A percentile compares a stretch with the other conserved stretches of the same genome.
These are phyloP conservation scores for Pestalotiopsis sp. DNA, from an alignment of 2,329 filamentous ascomycete genomes.

Conservation along the genomic window DNA sequence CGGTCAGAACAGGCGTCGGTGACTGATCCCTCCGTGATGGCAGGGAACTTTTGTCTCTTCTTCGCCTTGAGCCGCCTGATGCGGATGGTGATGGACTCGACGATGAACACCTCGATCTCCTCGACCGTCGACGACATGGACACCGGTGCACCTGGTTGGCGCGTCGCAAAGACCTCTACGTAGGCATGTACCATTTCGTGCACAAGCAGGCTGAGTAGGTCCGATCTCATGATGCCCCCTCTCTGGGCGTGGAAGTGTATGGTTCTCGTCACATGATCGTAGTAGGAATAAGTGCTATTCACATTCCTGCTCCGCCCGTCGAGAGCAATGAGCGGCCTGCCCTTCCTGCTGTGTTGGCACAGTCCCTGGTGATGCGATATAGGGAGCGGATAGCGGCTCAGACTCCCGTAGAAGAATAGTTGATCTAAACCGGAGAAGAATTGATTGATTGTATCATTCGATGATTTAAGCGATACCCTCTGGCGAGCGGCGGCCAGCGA, in stretches of 20 bases:
- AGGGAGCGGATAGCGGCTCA: background rate
- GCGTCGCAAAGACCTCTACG: background rate
- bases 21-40: background rate
- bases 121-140: background rate
- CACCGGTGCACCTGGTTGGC: background rate
- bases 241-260: background rate
- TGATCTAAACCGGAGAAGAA: background rate
- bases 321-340: background rate
- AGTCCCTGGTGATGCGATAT: background rate
- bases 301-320: background rate
- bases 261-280: background rate
- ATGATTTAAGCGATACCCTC: background rate
- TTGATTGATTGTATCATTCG: background rate
- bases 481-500: background rate
- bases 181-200: background rate
- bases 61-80: background rate
- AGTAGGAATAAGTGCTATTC: background rate
- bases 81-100: background rate
- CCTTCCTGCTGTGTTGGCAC: background rate
- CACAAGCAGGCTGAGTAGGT: background rate
- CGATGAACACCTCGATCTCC: background rate
- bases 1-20: background rate
- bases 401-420: background rate
- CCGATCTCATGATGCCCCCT: background rate
- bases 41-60: background rate